These are phyloP conservation scores for Forsythia suspensa DNA, from an alignment of 257 asterid species.

Conservation along the genomic window DNA sequence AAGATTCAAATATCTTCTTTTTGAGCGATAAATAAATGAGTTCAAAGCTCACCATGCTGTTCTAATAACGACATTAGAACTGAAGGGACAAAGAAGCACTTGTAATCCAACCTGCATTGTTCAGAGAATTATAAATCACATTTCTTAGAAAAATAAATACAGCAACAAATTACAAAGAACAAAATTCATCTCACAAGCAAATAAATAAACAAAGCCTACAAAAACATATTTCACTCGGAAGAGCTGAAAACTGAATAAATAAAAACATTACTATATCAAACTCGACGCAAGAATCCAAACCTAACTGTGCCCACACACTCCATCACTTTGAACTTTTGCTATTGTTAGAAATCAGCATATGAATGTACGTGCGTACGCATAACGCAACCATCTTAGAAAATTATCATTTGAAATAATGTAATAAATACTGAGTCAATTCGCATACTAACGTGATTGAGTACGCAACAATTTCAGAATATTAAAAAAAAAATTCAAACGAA, in stretches of 20 bases:
- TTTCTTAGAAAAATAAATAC: not conserved
- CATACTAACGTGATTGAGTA: not conserved
- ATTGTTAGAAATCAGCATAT: not conserved
- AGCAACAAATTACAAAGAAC: not conserved
- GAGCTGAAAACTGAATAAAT: too few relatives aligned
- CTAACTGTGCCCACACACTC: not conserved
- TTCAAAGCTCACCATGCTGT: conserved; percentile 80
- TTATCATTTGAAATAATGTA: not conserved
- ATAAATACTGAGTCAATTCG: not conserved
- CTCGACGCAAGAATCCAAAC: not conserved
- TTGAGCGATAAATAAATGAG: not conserved
- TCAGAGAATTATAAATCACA: conserved; percentile 11
- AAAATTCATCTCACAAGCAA: not conserved
- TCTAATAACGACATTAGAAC: conserved; percentile 73
- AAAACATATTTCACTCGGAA: too few relatives aligned
- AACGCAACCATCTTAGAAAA: not conserved
- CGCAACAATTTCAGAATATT: not conserved
- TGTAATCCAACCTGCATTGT: conserved; percentile 72
- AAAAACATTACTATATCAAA: not conserved
- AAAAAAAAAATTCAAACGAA: too few relatives aligned
- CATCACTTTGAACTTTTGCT: not conserved
- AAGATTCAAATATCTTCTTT: not conserved
- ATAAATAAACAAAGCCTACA: not conserved
- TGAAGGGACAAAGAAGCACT: conserved; percentile 73
- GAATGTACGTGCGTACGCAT: too few relatives aligned